A percentile compares a stretch with the other conserved stretches of the same genome.
These are phyloP conservation scores for Cubamyces sp. DNA, from an alignment of 768 basidiomycete species.

Conservation along the genomic window DNA sequence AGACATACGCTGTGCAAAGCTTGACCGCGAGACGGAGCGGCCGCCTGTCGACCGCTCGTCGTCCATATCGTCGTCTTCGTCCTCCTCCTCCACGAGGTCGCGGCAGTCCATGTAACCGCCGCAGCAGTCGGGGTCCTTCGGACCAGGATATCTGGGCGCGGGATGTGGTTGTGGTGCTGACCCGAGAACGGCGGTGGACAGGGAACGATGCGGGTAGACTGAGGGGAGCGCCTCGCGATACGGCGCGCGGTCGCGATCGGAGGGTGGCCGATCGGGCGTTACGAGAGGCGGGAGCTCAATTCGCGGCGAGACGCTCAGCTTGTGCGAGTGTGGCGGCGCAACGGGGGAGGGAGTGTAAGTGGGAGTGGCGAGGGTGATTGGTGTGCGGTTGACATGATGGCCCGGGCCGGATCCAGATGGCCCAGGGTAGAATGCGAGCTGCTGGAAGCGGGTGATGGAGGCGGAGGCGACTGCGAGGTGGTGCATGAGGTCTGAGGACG, in stretches of 20 bases:
- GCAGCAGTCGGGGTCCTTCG: constrained; percentile 45
- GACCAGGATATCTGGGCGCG: constrained; percentile 10
- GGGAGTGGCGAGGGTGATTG: constrained; percentile 31
- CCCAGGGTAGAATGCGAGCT: constrained; percentile 44
- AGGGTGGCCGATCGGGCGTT: constrained; percentile 16
- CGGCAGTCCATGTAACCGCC: constrained; percentile 55
- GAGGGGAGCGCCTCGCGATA: constrained; percentile 23
- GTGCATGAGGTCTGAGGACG: constrained; percentile 55
- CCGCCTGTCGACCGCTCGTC: constrained; percentile 16
- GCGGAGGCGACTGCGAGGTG: constrained; percentile 49
- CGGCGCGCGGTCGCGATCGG: constrained; percentile 22
- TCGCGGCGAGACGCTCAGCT: constrained; percentile 29
- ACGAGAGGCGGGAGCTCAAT: constrained; percentile 27
- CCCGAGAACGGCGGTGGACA: constrained; percentile 11
- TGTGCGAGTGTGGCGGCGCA: constrained; percentile 27
- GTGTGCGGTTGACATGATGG: constrained; percentile 31
- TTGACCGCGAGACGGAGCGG: constrained; percentile 14
- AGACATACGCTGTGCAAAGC: constrained; percentile 29
- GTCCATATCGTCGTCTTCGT: constrained; percentile 30
- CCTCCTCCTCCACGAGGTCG: constrained; percentile 41
- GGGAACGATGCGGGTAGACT: constrained; percentile 22
- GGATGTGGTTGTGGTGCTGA: constrained; percentile 5
- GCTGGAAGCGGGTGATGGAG: constrained; percentile 59
- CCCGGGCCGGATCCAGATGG: constrained; percentile 20
- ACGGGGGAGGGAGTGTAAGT: constrained; percentile 28